phyloP scores from a whole-genome alignment of 352 stramenopile genomes.

The Globisporangium nunn region DNA sequence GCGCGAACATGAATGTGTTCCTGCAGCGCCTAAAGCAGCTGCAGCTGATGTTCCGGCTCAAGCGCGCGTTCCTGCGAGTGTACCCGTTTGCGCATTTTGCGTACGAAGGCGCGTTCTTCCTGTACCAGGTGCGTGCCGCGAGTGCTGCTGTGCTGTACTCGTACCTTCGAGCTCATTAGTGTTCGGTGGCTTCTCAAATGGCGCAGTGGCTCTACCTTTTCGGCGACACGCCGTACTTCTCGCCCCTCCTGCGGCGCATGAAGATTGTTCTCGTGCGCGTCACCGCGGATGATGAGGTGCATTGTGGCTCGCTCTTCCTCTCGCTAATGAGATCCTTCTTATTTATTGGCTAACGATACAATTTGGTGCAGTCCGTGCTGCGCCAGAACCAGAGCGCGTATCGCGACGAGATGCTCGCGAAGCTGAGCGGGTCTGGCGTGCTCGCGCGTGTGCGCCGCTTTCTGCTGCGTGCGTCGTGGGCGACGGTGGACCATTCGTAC shows the following conservation, averaged over 20 bases:
- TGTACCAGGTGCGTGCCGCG: slow-evolving; percentile 46
- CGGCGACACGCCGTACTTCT: slow-evolving; percentile 78
- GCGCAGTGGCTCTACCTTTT: slow-evolving; percentile 80
- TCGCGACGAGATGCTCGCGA: slow-evolving; percentile 38
- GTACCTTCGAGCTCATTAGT: not conserved
- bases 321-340: not conserved
- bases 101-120: slow-evolving; percentile 76
- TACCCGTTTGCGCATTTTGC: slow-evolving; percentile 77
- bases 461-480: slow-evolving; percentile 49
- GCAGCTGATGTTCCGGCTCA: slow-evolving; percentile 35
- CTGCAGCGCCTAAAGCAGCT: slow-evolving; percentile 40
- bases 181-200: not conserved
- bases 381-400: slow-evolving; percentile 50
- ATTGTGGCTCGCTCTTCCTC: not conserved
- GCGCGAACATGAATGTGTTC: slow-evolving; percentile 25
- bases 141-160: not conserved
- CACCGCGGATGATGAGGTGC: slow-evolving; percentile 63
- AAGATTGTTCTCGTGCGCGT: slow-evolving; percentile 71
- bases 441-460: slow-evolving; percentile 34
- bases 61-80: slow-evolving; percentile 49
- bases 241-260: slow-evolving; percentile 62
- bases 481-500: slow-evolving; percentile 74
- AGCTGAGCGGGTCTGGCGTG: slow-evolving; percentile 35
- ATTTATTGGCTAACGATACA: not conserved
- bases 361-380: slow-evolving; percentile 26